These are phyloP conservation scores for Xylaria sp. DNA, from an alignment of 2,329 filamentous ascomycete genomes.

Conservation along the genomic window DNA sequence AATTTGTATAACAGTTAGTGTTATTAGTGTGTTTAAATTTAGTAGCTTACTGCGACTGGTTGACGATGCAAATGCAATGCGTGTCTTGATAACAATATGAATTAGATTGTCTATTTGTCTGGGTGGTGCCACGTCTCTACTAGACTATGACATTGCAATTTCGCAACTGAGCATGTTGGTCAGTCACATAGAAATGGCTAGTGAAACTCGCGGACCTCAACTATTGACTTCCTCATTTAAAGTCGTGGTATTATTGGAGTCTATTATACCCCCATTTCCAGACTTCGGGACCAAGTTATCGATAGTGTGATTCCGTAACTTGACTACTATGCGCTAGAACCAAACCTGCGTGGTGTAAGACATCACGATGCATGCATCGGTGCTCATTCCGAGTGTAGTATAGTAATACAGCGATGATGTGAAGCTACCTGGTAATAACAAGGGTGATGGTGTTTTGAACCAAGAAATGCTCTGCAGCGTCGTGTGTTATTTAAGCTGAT, in stretches of 20 bases:
- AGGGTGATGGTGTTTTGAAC: not conserved
- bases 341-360: not conserved
- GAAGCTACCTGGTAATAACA: slow-evolving; percentile 11
- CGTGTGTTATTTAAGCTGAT: not conserved
- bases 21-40: slow-evolving; percentile 14
- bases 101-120: not conserved
- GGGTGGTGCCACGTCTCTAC: not conserved
- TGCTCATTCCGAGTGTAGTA: slow-evolving; percentile 21
- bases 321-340: not conserved
- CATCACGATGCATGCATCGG: slow-evolving; percentile 18
- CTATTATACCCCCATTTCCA: not conserved
- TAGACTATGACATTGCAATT: not conserved
- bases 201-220: not conserved
- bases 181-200: not conserved
- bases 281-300: not conserved
- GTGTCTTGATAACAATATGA: not conserved
- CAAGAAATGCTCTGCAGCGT: not conserved
- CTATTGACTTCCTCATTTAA: not conserved
- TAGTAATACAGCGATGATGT: not conserved
- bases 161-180: too few species aligned
- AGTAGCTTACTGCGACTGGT: slow-evolving; percentile 1
- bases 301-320: not conserved
- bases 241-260: slow-evolving; percentile 5
- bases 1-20: not conserved
- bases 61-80: not conserved